Evolutionary conservation across 176 grass and related monocot genomes (phyloP).

Genomic region (Oryza australiensis): DNA sequence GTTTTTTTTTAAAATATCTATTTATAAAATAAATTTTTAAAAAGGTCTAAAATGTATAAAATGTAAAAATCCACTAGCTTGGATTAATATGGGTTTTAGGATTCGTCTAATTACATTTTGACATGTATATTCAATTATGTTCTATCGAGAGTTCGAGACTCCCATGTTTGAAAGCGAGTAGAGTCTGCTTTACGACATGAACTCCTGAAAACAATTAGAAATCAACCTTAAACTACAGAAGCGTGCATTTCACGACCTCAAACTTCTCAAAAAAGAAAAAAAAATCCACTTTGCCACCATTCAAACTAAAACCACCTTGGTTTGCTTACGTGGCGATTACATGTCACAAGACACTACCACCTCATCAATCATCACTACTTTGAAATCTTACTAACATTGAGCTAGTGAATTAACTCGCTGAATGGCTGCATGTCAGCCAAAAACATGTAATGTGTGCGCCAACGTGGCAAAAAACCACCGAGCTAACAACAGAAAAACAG

Average conservation of each 20-base stretch:
- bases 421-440: not conserved
- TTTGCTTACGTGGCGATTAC: not conserved
- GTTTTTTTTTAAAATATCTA: no score
- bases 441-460: no score
- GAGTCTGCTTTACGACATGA: not conserved
- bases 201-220: not conserved
- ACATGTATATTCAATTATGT: not conserved
- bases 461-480: not conserved
- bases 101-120: not conserved
- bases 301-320: no score
- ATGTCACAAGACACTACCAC: not conserved
- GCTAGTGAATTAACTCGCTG: not conserved
- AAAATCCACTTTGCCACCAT: no score
- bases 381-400: not conserved
- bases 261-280: not conserved
- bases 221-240: no score
- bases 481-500: not conserved
- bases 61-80: no score
- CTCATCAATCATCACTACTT: not conserved
- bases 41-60: no score
- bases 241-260: not conserved
- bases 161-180: not conserved
- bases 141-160: no score
- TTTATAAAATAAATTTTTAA: no score
- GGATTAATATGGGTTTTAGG: not conserved